These are phyloP conservation scores for Pseudocercospora pini-densiflorae DNA, from an alignment of 2,329 filamentous ascomycete genomes.

Conservation along the genomic window DNA sequence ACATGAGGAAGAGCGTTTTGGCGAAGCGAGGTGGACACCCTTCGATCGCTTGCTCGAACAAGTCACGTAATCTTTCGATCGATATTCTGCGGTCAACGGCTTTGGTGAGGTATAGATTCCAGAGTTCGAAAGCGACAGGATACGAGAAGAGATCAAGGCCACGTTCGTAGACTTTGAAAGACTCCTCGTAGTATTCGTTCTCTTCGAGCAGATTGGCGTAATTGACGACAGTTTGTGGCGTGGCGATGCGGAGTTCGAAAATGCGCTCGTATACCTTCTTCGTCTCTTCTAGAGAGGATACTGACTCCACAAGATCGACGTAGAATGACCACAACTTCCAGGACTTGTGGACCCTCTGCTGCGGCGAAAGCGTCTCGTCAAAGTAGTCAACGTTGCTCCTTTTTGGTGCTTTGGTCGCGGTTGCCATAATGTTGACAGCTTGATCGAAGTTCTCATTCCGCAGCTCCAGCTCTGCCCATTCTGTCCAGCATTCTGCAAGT, in stretches of 20 bases:
- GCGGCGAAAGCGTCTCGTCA: conserved; percentile 89
- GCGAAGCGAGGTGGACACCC: conserved; percentile 95
- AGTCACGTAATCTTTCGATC: conserved; percentile 89
- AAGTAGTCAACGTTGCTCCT: conserved; percentile 99
- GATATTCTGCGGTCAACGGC: conserved; percentile 95
- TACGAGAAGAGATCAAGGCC: conserved; percentile 98
- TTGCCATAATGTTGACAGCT: conserved; percentile 94
- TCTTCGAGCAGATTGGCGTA: conserved; percentile 96
- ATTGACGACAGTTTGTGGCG: conserved; percentile 97
- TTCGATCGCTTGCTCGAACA: conserved; percentile 97
- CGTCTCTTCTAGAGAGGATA: conserved; percentile 87
- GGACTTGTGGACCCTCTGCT: conserved; percentile 97
- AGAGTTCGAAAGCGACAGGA: conserved; percentile 95
- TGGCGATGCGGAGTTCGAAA: conserved; percentile 96
- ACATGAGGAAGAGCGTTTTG: conserved; percentile 96
- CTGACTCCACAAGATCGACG: conserved; percentile 94
- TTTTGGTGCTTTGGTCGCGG: conserved; percentile 95
- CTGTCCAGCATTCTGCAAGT: conserved; percentile 97
- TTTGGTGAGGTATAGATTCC: conserved; percentile 98
- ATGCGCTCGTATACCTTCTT: conserved; percentile 95
- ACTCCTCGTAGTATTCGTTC: conserved; percentile 93
- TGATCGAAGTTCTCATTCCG: conserved; percentile 95
- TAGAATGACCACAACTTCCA: conserved; percentile 99
- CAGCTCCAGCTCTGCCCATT: conserved; percentile 98
- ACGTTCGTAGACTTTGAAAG: conserved; percentile 95